phyloP scores from a whole-genome alignment of 2,329 filamentous ascomycete species.

The Fusarium coicis region DNA sequence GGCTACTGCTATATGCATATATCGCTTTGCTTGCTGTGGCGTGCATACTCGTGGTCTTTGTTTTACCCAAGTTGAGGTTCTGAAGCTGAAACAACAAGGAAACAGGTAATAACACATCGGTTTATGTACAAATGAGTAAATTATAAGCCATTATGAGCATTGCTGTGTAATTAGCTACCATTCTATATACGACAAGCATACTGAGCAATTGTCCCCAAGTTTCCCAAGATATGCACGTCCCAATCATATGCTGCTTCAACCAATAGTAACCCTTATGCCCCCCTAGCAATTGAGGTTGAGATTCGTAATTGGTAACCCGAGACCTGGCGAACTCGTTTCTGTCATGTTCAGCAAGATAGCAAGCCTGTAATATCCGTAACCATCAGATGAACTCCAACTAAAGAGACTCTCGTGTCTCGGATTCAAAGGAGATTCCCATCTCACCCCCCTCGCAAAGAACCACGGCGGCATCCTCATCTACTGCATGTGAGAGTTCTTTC shows the following conservation, averaged over 20 bases:
- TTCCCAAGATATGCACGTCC: background rate
- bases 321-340: background rate
- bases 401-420: background rate
- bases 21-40: conserved; percentile 85
- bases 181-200: background rate
- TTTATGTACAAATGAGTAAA: background rate
- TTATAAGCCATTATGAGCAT: background rate
- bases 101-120: background rate
- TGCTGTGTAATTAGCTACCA: background rate
- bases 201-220: background rate
- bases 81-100: background rate
- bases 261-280: background rate
- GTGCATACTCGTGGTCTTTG: conserved; percentile 82
- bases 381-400: background rate
- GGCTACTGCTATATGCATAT: conserved; percentile 85
- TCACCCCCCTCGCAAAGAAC: background rate
- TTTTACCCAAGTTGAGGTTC: conserved; percentile 88
- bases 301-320: background rate
- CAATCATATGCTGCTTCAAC: background rate
- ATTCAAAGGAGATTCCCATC: background rate
- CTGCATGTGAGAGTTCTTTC: background rate
- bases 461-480: too few relatives aligned
- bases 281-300: background rate
- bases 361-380: background rate
- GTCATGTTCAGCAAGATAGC: background rate